Conservation (phyloP, 495 filamentous ascomycete species). For the Hypomontagnella submonticulosa region DNA sequence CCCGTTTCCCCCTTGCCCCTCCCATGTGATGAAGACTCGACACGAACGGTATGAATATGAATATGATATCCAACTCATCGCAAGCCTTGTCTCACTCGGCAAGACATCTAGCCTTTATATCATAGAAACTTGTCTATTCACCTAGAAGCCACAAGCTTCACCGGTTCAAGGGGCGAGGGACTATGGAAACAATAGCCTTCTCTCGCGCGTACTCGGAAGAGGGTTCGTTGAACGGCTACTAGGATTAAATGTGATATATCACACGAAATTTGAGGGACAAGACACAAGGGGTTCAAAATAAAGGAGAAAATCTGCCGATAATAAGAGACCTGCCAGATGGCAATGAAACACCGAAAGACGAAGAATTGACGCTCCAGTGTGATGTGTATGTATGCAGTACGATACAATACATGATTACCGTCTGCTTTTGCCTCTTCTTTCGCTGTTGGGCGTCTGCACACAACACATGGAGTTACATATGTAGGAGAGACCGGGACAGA, state of each 20-base stretch:
- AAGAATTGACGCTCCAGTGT: too few relatives aligned
- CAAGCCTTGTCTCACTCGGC: slow-evolving; percentile 27
- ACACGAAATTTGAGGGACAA: slow-evolving; percentile 32
- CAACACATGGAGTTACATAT: too few relatives aligned
- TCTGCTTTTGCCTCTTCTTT: too few relatives aligned
- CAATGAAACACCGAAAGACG: background rate
- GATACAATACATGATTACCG: too few relatives aligned
- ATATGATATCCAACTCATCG: slow-evolving; percentile 1
- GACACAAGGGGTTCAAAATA: slow-evolving; percentile 7
- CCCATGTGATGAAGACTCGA: slow-evolving; percentile 20
- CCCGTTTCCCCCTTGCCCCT: background rate
- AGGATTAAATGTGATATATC: slow-evolving; percentile 43
- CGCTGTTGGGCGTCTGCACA: too few relatives aligned
- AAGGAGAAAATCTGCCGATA: background rate
- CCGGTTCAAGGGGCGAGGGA: slow-evolving; percentile 22
- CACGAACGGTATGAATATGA: slow-evolving; percentile 9
- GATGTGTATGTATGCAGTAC: too few relatives aligned
- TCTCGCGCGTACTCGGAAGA: slow-evolving; percentile 22
- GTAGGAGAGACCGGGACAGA: too few relatives aligned
- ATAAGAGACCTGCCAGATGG: slow-evolving; percentile 1
- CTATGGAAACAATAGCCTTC: slow-evolving; percentile 25
- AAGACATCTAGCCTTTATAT: slow-evolving; percentile 21
- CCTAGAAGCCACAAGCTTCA: slow-evolving; percentile 25
- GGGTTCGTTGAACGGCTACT: slow-evolving; percentile 34
- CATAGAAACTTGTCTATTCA: slow-evolving; percentile 32